These are phyloP conservation scores for Alectoria sarmentosa DNA, from an alignment of 495 filamentous ascomycete species.

Conservation along the genomic window DNA sequence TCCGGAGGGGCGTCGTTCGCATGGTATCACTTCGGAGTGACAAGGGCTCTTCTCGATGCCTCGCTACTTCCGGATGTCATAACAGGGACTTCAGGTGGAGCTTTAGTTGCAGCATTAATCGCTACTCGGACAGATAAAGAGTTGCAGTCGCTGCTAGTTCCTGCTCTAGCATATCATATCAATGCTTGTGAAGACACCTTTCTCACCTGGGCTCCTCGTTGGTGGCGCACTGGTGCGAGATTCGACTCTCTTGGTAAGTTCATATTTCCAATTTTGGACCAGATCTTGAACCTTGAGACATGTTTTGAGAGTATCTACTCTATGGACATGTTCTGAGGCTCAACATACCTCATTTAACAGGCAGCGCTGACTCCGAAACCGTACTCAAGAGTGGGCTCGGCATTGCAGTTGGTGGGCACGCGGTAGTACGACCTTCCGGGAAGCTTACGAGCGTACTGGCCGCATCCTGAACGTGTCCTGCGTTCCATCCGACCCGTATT, in stretches of 20 bases:
- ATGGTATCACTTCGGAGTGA: slow-evolving; percentile 89
- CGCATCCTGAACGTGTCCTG: slow-evolving; percentile 93
- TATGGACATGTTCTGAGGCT: too few species aligned
- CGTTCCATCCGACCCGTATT: slow-evolving; percentile 94
- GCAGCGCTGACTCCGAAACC: neutral
- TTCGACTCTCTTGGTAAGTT: slow-evolving; percentile 63
- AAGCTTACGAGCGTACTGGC: slow-evolving; percentile 91
- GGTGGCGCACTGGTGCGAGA: slow-evolving; percentile 87
- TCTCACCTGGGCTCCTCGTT: slow-evolving; percentile 69
- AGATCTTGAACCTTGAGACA: too few species aligned
- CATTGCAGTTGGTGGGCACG: slow-evolving; percentile 81
- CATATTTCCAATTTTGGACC: too few species aligned
- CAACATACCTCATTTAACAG: too few species aligned
- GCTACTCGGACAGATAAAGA: slow-evolving; percentile 90
- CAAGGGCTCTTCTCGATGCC: slow-evolving; percentile 85
- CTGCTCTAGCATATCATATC: slow-evolving; percentile 76
- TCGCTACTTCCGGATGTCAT: slow-evolving; percentile 84
- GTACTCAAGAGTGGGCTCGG: slow-evolving; percentile 63
- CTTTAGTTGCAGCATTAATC: slow-evolving; percentile 80
- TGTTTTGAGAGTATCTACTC: too few species aligned
- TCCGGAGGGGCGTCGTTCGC: slow-evolving; percentile 94
- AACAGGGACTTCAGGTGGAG: slow-evolving; percentile 90
- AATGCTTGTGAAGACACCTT: slow-evolving; percentile 75
- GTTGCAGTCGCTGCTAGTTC: slow-evolving; percentile 74
- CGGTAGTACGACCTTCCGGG: slow-evolving; percentile 86